Evolutionary conservation across 2,329 filamentous ascomycete genomes (phyloP).

Genomic region (Neofusicoccum kwambonambiense): DNA sequence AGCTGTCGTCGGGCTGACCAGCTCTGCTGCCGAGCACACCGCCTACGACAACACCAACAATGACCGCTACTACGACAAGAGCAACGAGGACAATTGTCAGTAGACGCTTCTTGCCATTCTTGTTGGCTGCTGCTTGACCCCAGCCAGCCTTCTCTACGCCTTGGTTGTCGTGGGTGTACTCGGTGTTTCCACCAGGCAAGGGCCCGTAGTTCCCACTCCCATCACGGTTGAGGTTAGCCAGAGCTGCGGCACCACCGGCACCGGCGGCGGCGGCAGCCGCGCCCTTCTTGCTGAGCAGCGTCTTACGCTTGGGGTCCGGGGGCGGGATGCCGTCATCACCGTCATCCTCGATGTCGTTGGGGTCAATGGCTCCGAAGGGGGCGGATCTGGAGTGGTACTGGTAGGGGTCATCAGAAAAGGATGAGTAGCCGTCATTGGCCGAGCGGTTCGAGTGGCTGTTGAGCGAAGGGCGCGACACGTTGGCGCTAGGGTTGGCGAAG

Average conservation of each 20-base stretch:
- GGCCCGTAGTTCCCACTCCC: conserved; percentile 57
- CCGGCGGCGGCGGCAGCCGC: conserved; percentile 46
- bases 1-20: conserved; percentile 25
- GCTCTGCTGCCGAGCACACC: conserved; percentile 61
- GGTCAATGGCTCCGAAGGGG: conserved; percentile 60
- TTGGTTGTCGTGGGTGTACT: conserved; percentile 4
- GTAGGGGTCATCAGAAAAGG: conserved; percentile 64
- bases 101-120: conserved; percentile 64
- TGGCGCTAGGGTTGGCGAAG: conserved; percentile 26
- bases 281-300: conserved; percentile 43
- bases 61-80: conserved; percentile 65
- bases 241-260: conserved; percentile 29
- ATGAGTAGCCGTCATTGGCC: conserved; percentile 39
- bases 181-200: conserved; percentile 42
- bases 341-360: conserved; percentile 79
- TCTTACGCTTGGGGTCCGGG: conserved; percentile 49
- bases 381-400: conserved; percentile 52
- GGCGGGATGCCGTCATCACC: conserved; percentile 75
- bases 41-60: conserved; percentile 73
- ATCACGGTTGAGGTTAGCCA: conserved; percentile 28
- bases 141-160: conserved; percentile 64
- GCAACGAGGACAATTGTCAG: conserved; percentile 68
- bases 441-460: conserved; percentile 20
- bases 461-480: not conserved
- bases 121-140: conserved; percentile 56